Evolutionary conservation across 176 grass and related monocot species (phyloP).

Genomic region (Melocanna baccifera): DNA sequence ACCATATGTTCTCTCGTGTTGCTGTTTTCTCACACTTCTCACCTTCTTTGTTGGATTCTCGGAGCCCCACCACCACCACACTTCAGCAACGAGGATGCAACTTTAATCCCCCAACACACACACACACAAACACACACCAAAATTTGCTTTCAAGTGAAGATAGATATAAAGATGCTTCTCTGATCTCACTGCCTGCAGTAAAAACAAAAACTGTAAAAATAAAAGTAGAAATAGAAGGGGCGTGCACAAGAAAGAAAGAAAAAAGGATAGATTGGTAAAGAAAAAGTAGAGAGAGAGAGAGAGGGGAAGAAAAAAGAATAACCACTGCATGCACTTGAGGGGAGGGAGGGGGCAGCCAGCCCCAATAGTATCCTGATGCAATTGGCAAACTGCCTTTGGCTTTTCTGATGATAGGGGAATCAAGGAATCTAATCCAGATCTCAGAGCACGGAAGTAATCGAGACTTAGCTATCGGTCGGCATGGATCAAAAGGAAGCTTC

Average conservation of each 20-base stretch:
- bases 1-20: slow-evolving; percentile 9
- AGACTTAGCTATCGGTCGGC: slow-evolving; percentile 31
- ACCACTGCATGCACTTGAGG: slow-evolving; percentile 10
- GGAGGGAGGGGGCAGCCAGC: background rate
- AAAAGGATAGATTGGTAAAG: background rate
- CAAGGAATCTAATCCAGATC: slow-evolving; percentile 93
- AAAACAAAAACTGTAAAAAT: background rate
- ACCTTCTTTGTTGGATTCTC: slow-evolving; percentile 66
- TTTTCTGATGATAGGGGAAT: slow-evolving; percentile 71
- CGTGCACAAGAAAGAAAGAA: background rate
- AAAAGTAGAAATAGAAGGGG: background rate
- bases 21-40: slow-evolving; percentile 45
- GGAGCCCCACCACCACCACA: slow-evolving; percentile 51
- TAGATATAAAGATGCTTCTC: background rate
- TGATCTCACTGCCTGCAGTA: slow-evolving; percentile 14
- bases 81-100: background rate
- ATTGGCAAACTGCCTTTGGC: slow-evolving; percentile 67
- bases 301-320: background rate
- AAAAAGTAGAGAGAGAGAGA: background rate
- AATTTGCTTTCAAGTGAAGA: slow-evolving; percentile 41
- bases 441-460: slow-evolving; percentile 39
- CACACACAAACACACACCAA: slow-evolving; percentile 20
- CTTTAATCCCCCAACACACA: background rate
- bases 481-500: slow-evolving; percentile 47
- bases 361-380: slow-evolving; percentile 30